Evolutionary conservation across 352 stramenopile species (phyloP).

Genomic region (Phytophthora podocarpi): DNA sequence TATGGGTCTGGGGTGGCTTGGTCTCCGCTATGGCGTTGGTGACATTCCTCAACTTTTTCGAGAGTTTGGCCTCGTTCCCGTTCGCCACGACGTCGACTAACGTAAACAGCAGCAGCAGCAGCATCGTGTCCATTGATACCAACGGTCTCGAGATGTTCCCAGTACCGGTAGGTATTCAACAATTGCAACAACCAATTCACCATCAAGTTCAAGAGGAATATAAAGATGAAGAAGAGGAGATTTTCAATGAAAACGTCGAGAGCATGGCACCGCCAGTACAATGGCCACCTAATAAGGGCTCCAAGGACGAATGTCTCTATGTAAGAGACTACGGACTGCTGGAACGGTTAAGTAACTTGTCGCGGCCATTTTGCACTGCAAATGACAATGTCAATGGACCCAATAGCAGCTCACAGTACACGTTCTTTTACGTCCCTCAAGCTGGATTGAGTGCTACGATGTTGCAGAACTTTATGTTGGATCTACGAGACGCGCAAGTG

Average conservation of each 20-base stretch:
- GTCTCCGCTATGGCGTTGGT: slow-evolving; percentile 21
- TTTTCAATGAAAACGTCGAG: background rate
- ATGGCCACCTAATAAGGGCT: slow-evolving; percentile 17
- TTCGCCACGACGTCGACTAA: background rate
- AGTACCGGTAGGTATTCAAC: background rate
- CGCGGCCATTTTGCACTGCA: slow-evolving; percentile 17
- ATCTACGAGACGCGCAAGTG: slow-evolving; percentile 20
- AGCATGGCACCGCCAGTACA: slow-evolving; percentile 3
- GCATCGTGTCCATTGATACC: background rate
- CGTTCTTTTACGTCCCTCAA: slow-evolving; percentile 20
- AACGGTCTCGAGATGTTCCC: slow-evolving; percentile 18
- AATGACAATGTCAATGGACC: no score
- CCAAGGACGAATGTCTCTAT: slow-evolving; percentile 23
- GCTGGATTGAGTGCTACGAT: slow-evolving; percentile 20
- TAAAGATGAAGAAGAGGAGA: slow-evolving; percentile 1
- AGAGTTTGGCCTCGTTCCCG: slow-evolving; percentile 14
- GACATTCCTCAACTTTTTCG: slow-evolving; percentile 19
- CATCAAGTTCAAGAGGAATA: slow-evolving; percentile 10
- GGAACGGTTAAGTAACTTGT: slow-evolving; percentile 23
- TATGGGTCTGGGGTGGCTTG: slow-evolving; percentile 18
- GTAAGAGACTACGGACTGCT: slow-evolving; percentile 33
- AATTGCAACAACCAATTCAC: slow-evolving; percentile 6
- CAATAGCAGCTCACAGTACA: slow-evolving; percentile 18
- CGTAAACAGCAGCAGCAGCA: background rate
- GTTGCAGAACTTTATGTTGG: slow-evolving; percentile 32